These are phyloP conservation scores for Plasmodium inui DNA, from an alignment of 169 alveolate species.

Conservation along the genomic window DNA sequence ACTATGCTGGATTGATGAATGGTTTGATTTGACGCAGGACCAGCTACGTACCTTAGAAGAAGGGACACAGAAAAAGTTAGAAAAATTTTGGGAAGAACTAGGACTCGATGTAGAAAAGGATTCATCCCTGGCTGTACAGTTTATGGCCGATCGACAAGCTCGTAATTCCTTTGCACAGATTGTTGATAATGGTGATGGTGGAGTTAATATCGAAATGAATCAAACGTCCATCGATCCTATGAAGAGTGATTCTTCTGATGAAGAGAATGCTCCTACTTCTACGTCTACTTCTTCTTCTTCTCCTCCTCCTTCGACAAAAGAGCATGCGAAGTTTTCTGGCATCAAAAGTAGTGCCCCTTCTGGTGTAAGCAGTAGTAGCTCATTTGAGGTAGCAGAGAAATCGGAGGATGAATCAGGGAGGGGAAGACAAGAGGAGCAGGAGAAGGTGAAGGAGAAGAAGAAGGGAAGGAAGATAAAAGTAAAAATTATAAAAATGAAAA, in stretches of 20 bases:
- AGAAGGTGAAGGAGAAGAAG: neutral
- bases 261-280: neutral
- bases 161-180: neutral
- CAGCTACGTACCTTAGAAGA: slow-evolving; percentile 78
- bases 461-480: no score
- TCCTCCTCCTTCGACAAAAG: neutral
- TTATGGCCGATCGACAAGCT: neutral
- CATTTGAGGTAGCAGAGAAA: neutral
- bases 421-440: neutral
- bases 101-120: neutral
- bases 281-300: no score
- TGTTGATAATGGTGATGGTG: neutral
- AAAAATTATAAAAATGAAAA: no score
- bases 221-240: neutral
- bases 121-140: neutral
- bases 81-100: slow-evolving; percentile 66
- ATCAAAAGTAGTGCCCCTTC: neutral
- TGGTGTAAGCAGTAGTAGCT: neutral
- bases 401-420: neutral
- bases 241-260: neutral
- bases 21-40: slow-evolving; percentile 82
- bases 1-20: slow-evolving; percentile 80
- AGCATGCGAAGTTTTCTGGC: neutral
- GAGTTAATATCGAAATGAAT: neutral
- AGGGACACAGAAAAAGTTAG: slow-evolving; percentile 78